Evolutionary conservation across 257 asterid genomes (phyloP).

Genomic region (Primulina eburnea): DNA sequence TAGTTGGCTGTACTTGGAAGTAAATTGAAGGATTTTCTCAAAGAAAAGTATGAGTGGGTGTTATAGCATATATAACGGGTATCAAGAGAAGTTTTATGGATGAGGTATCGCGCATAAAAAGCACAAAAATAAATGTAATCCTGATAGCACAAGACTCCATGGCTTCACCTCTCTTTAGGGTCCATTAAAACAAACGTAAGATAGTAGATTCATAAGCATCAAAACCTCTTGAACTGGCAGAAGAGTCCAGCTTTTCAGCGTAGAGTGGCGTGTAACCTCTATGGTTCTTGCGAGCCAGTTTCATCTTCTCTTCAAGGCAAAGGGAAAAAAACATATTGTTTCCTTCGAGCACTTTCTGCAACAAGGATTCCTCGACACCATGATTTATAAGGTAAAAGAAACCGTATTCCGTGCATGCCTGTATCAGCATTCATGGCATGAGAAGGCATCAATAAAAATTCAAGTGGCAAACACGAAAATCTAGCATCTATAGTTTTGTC

Average conservation of each 20-base stretch:
- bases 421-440: not conserved
- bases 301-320: conserved; percentile 44
- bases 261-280: conserved; percentile 56
- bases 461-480: not conserved
- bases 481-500: not conserved
- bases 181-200: not conserved
- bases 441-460: not conserved
- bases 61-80: too few species aligned
- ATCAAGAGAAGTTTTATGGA: too few species aligned
- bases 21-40: too few species aligned
- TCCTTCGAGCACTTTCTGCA: conserved; percentile 39
- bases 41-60: too few species aligned
- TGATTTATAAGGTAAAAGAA: conserved; percentile 64
- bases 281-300: conserved; percentile 33
- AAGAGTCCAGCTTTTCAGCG: conserved; percentile 49
- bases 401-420: conserved; percentile 55
- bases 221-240: conserved; percentile 41
- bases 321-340: conserved; percentile 41
- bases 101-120: too few species aligned
- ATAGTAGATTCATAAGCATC: not conserved
- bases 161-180: not conserved
- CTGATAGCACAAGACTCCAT: not conserved
- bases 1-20: too few species aligned
- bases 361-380: conserved; percentile 43
- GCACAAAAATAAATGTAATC: too few species aligned